These are phyloP conservation scores for Pyrenochaeta sp. DNA, from an alignment of 2,329 filamentous ascomycete species.

Conservation along the genomic window DNA sequence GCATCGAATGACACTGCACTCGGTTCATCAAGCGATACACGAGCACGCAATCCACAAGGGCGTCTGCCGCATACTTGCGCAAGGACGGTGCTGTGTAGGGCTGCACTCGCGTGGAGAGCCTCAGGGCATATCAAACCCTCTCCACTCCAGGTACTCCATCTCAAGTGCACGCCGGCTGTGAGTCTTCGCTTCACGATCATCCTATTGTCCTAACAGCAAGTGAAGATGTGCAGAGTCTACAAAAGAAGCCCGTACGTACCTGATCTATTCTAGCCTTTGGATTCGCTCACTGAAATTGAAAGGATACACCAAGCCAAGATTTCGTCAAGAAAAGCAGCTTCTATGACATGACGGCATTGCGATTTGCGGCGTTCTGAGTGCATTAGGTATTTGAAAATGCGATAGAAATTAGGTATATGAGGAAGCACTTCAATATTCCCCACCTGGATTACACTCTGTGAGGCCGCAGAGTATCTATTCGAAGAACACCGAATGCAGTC, in stretches of 20 bases:
- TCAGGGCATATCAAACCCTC: neutral
- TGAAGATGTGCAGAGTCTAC: constrained; percentile 1
- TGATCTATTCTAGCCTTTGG: neutral
- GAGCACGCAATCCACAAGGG: neutral
- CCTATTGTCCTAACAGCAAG: neutral
- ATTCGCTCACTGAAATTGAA: neutral
- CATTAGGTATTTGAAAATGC: constrained; percentile 1
- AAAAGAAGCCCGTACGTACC: neutral
- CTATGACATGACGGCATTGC: constrained; percentile 1
- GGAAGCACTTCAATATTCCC: neutral
- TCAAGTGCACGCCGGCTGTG: neutral
- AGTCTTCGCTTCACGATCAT: neutral
- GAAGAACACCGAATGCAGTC: neutral
- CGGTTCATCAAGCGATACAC: neutral
- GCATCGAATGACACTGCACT: neutral
- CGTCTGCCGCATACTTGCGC: neutral
- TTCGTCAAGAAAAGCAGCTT: neutral
- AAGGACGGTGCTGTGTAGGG: neutral
- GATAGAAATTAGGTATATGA: neutral
- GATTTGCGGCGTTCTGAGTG: neutral
- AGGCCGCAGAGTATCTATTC: neutral
- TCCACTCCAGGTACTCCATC: neutral
- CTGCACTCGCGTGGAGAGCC: neutral
- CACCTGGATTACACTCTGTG: neutral
- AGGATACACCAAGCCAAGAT: neutral